Conservation (phyloP, 2,329 filamentous ascomycete genomes). For the Cordyceps militaris region DNA sequence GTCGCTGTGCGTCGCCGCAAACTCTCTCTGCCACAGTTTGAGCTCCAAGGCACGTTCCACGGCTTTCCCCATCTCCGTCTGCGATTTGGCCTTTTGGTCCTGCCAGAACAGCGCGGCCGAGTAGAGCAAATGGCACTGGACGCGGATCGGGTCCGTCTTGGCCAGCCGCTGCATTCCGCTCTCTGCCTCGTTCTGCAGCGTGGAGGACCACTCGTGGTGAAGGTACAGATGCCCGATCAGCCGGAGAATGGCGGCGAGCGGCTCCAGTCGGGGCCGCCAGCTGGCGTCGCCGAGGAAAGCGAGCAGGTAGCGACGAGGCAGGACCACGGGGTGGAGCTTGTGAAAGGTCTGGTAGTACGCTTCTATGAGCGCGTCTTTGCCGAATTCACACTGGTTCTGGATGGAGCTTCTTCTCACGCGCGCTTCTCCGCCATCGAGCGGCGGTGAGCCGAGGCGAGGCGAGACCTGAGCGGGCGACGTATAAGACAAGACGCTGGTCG, state of each 20-base stretch:
- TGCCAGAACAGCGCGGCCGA: constrained; percentile 31
- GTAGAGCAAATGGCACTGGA: constrained; percentile 30
- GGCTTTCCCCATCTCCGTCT: constrained; percentile 36
- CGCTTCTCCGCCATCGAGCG: background rate
- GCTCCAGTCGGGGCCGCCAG: constrained; percentile 12
- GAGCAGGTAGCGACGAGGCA: constrained; percentile 18
- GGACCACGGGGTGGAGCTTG: constrained; percentile 25
- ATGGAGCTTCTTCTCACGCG: background rate
- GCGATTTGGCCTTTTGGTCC: constrained; percentile 20
- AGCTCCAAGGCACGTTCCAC: constrained; percentile 52
- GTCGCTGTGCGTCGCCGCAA: constrained; percentile 39
- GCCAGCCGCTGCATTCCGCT: constrained; percentile 1
- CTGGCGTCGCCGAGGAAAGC: constrained; percentile 9
- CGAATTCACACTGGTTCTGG: background rate
- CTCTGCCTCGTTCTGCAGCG: constrained; percentile 10
- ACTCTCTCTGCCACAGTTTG: constrained; percentile 50
- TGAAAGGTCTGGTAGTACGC: constrained; percentile 32
- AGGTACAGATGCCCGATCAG: constrained; percentile 30
- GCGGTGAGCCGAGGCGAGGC: background rate
- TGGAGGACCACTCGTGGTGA: constrained; percentile 4
- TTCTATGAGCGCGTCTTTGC: constrained; percentile 22
- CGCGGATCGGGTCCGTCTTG: constrained; percentile 22
- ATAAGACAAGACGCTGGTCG: background rate
- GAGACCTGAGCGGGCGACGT: background rate
- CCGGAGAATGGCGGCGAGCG: constrained; percentile 23